phyloP scores from a whole-genome alignment of 208 protist species.

The Leptomonas seymouri region DNA sequence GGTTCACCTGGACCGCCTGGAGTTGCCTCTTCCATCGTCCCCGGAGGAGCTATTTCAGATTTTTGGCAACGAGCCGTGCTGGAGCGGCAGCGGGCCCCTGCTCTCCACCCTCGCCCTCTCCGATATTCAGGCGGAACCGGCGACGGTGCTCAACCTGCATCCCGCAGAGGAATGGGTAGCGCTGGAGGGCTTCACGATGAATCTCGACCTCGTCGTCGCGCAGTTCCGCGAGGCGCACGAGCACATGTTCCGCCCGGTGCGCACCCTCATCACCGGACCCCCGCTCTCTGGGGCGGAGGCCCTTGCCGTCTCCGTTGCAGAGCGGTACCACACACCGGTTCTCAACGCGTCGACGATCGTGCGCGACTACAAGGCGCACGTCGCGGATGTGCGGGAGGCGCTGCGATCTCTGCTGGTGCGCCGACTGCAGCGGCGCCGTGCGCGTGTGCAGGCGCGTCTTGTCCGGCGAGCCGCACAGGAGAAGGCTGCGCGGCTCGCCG shows the following conservation, averaged over 20 bases:
- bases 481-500: conserved; percentile 14
- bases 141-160: conserved; percentile 56
- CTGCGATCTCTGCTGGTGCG: conserved; percentile 51
- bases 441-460: conserved; percentile 43
- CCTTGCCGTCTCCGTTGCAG: conserved; percentile 48
- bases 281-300: conserved; percentile 71
- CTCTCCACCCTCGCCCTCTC: conserved; percentile 39
- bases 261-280: conserved; percentile 83
- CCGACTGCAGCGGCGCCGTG: conserved; percentile 61
- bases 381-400: conserved; percentile 45
- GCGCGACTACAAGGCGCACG: conserved; percentile 52
- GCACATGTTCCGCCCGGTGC: conserved; percentile 54
- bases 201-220: conserved; percentile 61
- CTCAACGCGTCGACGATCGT: conserved; percentile 54
- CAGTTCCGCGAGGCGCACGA: conserved; percentile 71
- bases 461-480: conserved; percentile 37
- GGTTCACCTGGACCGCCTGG: conserved; percentile 18
- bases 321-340: conserved; percentile 64
- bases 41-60: conserved; percentile 14
- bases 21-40: conserved; percentile 20
- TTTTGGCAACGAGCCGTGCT: conserved; percentile 29
- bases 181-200: conserved; percentile 74
- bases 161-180: conserved; percentile 81
- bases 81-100: conserved; percentile 22
- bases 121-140: conserved; percentile 78